Base-by-base conservation (phyloP, 1,284 basidiomycete species). In the Coniferiporia sulphurascens region DNA sequence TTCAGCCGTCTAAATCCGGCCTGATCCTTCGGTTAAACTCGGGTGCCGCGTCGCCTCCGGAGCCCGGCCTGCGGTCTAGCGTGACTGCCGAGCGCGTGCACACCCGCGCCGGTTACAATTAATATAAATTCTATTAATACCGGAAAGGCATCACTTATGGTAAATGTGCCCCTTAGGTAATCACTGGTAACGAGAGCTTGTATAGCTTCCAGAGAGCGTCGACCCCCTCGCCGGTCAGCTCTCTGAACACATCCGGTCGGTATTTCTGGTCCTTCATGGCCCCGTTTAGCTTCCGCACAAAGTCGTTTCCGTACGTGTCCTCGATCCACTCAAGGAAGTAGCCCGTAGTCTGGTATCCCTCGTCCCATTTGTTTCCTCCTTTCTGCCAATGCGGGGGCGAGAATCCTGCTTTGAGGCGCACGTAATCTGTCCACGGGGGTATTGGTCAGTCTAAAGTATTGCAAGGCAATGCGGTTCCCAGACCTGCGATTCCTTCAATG, bases 401-500 rank as follows among this genome's bases (percentile, higher is more conserved):
- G 38, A 83, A 75, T 6, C 74, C 75, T 8, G 81, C 78, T 48
- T 77, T 78, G 34, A 89, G 72, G 52, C 87, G 84, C 43, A 89
- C 85, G 69, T 79, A 89, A 69, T 90, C 87, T 89, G 64, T 8
- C 15, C 19, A 54, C 22, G 48, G 21, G 6, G n/a, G n/a, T 45
- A 32, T 38, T 48, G n/a, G 27, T 12, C 32, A 36, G 45, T 48
- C 27, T 27, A 32, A 41, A 4, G 43, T 17, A 34, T 35, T n/a
- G 34, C 32, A 38, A 21, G 19, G 21, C 12, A 46, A 5, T 46
- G 21, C 8, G 44, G 50, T 38, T 15, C 22, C 22, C 76, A 51
- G 61, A 86, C 87, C 87, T 69, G 88, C 87, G 41, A 90, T 76
- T 34, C 87, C 87, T 67, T 90, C 88, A 63, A 87, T 82, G 54